phyloP scores from a whole-genome alignment of 78 protist genomes.

The Anaeramoeba flamelloides region DNA sequence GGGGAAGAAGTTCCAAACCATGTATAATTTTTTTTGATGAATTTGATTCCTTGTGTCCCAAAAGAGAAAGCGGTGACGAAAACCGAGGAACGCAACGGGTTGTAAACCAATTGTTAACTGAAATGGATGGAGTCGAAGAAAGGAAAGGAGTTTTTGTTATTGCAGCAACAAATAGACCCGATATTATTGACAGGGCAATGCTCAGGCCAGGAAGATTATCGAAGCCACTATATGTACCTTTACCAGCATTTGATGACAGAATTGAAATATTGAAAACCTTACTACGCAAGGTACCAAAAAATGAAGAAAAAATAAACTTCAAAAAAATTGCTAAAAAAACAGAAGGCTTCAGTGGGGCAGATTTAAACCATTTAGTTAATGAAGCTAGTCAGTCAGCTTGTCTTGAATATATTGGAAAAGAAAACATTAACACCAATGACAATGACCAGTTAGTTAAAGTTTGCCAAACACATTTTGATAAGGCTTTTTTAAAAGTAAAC shows the following conservation, averaged over 20 bases:
- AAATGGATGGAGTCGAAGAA: neutral
- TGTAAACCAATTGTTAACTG: neutral
- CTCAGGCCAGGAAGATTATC: conserved; percentile 90
- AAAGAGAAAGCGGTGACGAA: neutral
- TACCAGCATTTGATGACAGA: conserved; percentile 47
- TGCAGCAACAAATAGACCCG: conserved; percentile 92
- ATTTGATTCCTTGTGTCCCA: neutral
- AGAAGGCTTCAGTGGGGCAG: neutral
- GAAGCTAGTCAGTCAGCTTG: no score
- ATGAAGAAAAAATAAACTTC: neutral
- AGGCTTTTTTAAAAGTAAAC: neutral
- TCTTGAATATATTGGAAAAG: neutral
- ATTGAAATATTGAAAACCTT: conserved; percentile 37
- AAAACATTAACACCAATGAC: neutral
- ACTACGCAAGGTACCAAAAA: conserved; percentile 13
- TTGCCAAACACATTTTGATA: neutral
- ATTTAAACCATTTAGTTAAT: neutral
- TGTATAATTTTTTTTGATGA: neutral
- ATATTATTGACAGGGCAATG: conserved; percentile 80
- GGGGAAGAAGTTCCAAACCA: neutral
- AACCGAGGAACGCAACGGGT: neutral
- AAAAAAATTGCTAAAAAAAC: neutral
- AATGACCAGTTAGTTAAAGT: neutral
- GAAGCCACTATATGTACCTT: conserved; percentile 62
- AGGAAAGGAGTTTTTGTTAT: conserved; percentile 32